Conservation (phyloP, 139 green algal genomes). For the Picochlorum sp. region DNA sequence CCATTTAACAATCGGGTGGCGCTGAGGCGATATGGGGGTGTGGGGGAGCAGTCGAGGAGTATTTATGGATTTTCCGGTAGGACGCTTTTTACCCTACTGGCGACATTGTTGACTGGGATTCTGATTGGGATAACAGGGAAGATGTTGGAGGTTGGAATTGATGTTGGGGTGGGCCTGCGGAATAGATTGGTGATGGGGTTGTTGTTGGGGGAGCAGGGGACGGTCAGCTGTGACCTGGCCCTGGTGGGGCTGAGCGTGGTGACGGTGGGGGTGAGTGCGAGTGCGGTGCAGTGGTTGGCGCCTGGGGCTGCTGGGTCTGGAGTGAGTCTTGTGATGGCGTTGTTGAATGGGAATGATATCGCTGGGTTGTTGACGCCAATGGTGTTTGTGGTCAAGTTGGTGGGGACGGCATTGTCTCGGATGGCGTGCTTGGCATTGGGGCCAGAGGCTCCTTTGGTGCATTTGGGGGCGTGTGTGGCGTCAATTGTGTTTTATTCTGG, state of each 20-base stretch:
- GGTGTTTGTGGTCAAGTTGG: constrained; percentile 14
- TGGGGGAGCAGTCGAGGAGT: not conserved
- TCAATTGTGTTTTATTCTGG: constrained; percentile 36
- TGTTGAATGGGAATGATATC: constrained; percentile 34
- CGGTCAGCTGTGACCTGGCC: constrained; percentile 4
- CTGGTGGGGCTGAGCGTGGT: constrained; percentile 21
- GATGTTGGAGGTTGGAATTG: constrained; percentile 25
- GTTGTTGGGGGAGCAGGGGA: constrained; percentile 23
- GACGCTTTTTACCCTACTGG: constrained; percentile 56
- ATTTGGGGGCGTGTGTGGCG: constrained; percentile 77
- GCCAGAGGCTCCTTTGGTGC: constrained; percentile 81
- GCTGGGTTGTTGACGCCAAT: constrained; percentile 30
- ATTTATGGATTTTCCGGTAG: constrained; percentile 59
- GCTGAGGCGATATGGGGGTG: not conserved
- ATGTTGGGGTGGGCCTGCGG: constrained; percentile 1
- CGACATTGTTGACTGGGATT: constrained; percentile 54
- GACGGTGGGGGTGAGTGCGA: constrained; percentile 17
- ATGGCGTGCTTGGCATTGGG: constrained; percentile 26
- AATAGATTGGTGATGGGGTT: constrained; percentile 20
- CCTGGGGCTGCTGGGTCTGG: constrained; percentile 66
- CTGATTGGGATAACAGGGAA: constrained; percentile 55
- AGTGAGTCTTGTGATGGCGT: constrained; percentile 80
- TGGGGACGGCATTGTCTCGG: constrained; percentile 33
- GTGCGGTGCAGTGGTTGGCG: constrained; percentile 65
- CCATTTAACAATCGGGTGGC: constrained; percentile 14